A percentile compares a stretch with the other conserved stretches of the same genome.
Evolutionary conservation across 2,329 filamentous ascomycete genomes (phyloP).

Genomic region (Colletotrichum costaricense): DNA sequence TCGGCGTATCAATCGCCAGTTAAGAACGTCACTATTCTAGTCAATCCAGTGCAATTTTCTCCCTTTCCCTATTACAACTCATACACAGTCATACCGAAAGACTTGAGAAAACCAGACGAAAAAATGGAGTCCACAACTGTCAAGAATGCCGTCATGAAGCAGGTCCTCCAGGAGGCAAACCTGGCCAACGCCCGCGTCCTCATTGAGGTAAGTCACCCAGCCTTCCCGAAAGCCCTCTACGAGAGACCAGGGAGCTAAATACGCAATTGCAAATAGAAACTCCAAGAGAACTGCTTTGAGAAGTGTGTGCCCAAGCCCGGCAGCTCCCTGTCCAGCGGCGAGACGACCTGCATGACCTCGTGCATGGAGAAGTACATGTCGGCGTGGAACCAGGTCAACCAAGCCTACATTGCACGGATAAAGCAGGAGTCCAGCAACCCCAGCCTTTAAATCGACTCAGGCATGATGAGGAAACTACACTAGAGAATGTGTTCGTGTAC

Average conservation of each 20-base stretch:
- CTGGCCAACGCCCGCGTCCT: constrained; percentile 76
- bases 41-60: background rate
- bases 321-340: constrained; percentile 72
- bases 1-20: background rate
- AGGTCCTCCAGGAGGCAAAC: constrained; percentile 73
- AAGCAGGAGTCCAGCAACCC: constrained; percentile 65
- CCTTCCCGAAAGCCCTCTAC: background rate
- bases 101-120: background rate
- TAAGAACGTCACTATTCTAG: constrained; percentile 1
- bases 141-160: constrained; percentile 73
- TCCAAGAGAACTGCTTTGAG: constrained; percentile 85
- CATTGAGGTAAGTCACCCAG: constrained; percentile 70
- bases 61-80: background rate
- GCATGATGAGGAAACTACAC: background rate
- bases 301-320: constrained; percentile 80
- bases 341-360: constrained; percentile 76
- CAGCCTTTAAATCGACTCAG: constrained; percentile 10
- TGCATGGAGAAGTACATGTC: constrained; percentile 91
- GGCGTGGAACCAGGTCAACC: constrained; percentile 81
- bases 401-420: constrained; percentile 72
- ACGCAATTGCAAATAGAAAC: constrained; percentile 64
- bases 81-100: constrained; percentile 25
- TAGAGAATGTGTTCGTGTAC: constrained; percentile 11
- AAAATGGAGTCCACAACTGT: constrained; percentile 68
- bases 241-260: background rate